These are phyloP conservation scores for Botryotinia globosa DNA, from an alignment of 2,329 filamentous ascomycete genomes.

Conservation along the genomic window DNA sequence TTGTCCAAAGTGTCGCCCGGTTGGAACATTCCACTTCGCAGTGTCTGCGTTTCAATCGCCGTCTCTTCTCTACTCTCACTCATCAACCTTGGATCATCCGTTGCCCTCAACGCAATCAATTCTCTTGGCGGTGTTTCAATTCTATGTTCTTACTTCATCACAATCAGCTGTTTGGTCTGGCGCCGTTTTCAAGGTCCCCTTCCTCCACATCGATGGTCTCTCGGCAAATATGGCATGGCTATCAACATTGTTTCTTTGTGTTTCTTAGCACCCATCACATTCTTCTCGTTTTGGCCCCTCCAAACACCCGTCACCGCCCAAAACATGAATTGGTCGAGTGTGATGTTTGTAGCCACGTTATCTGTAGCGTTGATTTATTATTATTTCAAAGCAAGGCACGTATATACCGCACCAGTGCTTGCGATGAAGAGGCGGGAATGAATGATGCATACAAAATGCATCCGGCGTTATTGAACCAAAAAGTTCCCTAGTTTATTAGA, in stretches of 20 bases:
- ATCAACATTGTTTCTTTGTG: constrained; percentile 44
- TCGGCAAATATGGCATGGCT: constrained; percentile 43
- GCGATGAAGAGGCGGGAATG: constrained; percentile 8
- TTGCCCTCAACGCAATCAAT: constrained; percentile 51
- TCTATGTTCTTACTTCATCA: constrained; percentile 50
- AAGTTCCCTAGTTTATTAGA: background rate
- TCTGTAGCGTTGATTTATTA: constrained; percentile 28
- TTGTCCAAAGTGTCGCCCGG: constrained; percentile 39
- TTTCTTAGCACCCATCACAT: constrained; percentile 42
- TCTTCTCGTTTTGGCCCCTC: constrained; percentile 49
- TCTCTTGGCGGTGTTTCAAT: constrained; percentile 49
- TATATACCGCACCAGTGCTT: constrained; percentile 32
- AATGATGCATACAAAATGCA: background rate
- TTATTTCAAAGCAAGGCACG: constrained; percentile 9
- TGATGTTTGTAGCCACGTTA: constrained; percentile 24
- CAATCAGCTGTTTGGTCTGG: constrained; percentile 41
- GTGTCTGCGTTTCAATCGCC: constrained; percentile 24
- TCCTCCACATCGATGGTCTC: constrained; percentile 42
- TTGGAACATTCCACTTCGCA: constrained; percentile 24
- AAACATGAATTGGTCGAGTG: constrained; percentile 46
- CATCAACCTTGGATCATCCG: constrained; percentile 50
- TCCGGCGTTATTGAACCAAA: background rate
- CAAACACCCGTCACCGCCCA: constrained; percentile 38
- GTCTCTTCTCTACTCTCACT: constrained; percentile 21
- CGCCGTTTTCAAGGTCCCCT: constrained; percentile 41